Evolutionary conservation across 1,139 yeast genomes (phyloP), one percentile per base, ranked within the genome.

Genomic region (Taiozyma sp.): DNA sequence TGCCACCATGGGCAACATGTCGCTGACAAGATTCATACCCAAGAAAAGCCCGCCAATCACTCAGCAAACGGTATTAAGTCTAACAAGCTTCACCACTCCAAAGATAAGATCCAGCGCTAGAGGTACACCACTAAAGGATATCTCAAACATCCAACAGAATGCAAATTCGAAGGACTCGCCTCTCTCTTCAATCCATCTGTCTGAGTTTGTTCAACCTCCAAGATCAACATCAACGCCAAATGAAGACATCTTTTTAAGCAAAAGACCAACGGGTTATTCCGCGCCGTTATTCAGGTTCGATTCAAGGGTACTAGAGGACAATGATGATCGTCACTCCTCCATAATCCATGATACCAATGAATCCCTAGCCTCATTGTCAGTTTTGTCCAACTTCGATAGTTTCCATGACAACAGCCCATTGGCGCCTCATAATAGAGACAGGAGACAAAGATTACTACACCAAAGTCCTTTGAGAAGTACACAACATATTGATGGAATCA

Each of bases 131-230:
- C 24, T 37, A 21, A 37, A 22, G 41, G 41, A 37, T 19, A 37
- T 37, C 24, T 37, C 41, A 13, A 37, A 37, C 41, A 19, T 37
- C 9, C 24, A 37, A 19, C 41, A 19, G 24, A 10, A 21, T 10
- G 9, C 41, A 37, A 37, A 37, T 22, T 8, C 19, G 14, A 37
- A 37, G 13, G 24, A 11, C 26, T 21, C 53, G 10, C 53, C 53
- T 1, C 26, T 24, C 26, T 56, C 62, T 0, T 67, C 71, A 0
- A 51, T 69, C 4, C 66, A 65, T 39, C 56, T 66, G 9, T 68
- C 68, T 5, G 70, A 68, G 34, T 66, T 68, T 52, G 65, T 61
- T 26, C 69, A 65, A 50, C 68, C 70, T 2, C 73, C 73, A 26
- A 59, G 61, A 42, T 65, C 68, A 3, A 67, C 72, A 1, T 69